phyloP scores from a whole-genome alignment of 352 stramenopile species.

The Pythium sp. region DNA sequence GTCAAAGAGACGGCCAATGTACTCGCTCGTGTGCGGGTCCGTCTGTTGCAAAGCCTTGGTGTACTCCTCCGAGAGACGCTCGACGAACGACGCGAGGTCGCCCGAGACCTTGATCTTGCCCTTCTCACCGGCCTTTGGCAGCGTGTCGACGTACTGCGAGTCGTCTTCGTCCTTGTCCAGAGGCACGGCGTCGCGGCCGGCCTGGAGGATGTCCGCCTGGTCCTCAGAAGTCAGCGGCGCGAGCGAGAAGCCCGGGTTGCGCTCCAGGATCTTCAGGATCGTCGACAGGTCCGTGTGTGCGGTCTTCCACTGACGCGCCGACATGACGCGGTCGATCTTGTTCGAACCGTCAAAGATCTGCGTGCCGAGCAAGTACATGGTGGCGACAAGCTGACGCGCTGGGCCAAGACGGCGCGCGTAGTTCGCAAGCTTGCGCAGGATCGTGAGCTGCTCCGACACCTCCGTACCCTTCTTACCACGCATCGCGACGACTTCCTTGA shows the following conservation, averaged over 20 bases:
- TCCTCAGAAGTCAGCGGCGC: slow-evolving; percentile 75
- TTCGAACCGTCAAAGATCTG: slow-evolving; percentile 80
- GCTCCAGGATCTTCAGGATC: slow-evolving; percentile 75
- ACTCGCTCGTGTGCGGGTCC: slow-evolving; percentile 95
- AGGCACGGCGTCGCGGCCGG: slow-evolving; percentile 64
- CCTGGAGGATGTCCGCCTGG: slow-evolving; percentile 81
- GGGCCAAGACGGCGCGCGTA: slow-evolving; percentile 74
- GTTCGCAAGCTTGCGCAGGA: slow-evolving; percentile 77
- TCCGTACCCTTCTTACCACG: slow-evolving; percentile 84
- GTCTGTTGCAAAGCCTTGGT: slow-evolving; percentile 97
- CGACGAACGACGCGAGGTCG: slow-evolving; percentile 87
- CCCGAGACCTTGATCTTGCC: slow-evolving; percentile 87
- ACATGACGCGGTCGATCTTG: slow-evolving; percentile 88
- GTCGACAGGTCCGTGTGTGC: slow-evolving; percentile 59
- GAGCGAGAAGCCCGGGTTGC: slow-evolving; percentile 80
- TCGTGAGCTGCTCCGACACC: slow-evolving; percentile 61
- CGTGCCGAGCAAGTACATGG: slow-evolving; percentile 80
- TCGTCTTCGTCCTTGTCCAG: slow-evolving; percentile 85
- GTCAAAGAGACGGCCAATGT: slow-evolving; percentile 92
- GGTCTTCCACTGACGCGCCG: slow-evolving; percentile 69
- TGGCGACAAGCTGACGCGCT: slow-evolving; percentile 70
- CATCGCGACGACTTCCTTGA: slow-evolving; percentile 84
- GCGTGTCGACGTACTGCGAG: slow-evolving; percentile 72
- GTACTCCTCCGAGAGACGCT: slow-evolving; percentile 96
- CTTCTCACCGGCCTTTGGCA: slow-evolving; percentile 70